Conservation (phyloP, 2,329 filamentous ascomycete genomes). For the Fusarium sp. region DNA sequence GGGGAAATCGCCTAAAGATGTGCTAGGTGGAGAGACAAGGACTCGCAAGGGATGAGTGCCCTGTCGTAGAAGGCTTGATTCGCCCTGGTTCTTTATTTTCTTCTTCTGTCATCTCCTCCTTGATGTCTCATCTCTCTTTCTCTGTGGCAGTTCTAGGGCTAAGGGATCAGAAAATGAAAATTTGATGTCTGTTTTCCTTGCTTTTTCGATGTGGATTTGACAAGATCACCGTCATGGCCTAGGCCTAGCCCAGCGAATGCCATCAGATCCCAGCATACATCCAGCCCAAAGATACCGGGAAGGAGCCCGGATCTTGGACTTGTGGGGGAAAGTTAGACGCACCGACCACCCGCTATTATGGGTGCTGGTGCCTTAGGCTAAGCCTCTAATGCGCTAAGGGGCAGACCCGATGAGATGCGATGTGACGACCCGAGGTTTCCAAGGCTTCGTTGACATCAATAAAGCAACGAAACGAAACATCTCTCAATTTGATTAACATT, state of each 20-base stretch:
- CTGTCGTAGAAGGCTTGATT: constrained; percentile 1
- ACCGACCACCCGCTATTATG: constrained; percentile 22
- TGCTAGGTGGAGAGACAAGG: not conserved
- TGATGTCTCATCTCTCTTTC: constrained; percentile 28
- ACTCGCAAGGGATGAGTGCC: constrained; percentile 6
- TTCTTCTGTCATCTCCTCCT: constrained; percentile 31
- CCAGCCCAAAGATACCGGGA: constrained; percentile 17
- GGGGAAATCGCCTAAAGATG: constrained; percentile 8
- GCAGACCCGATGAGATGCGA: constrained; percentile 32
- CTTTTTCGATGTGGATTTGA: constrained; percentile 29
- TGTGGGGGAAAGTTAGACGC: constrained; percentile 32
- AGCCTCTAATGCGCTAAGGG: constrained; percentile 23
- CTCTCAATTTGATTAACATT: constrained; percentile 21
- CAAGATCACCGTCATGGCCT: constrained; percentile 32
- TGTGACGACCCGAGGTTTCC: constrained; percentile 22
- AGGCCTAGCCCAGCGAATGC: constrained; percentile 1
- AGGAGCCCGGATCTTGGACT: constrained; percentile 26
- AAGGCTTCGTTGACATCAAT: constrained; percentile 20
- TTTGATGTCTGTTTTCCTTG: constrained; percentile 22
- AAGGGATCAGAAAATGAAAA: constrained; percentile 10
- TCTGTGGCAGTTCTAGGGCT: constrained; percentile 13
- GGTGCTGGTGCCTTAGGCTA: constrained; percentile 25
- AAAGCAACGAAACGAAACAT: constrained; percentile 18
- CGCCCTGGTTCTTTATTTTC: constrained; percentile 12
- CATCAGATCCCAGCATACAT: constrained; percentile 18